These are phyloP conservation scores for Byssoonygena ceratinophila DNA, from an alignment of 2,329 filamentous ascomycete genomes.

Conservation along the genomic window DNA sequence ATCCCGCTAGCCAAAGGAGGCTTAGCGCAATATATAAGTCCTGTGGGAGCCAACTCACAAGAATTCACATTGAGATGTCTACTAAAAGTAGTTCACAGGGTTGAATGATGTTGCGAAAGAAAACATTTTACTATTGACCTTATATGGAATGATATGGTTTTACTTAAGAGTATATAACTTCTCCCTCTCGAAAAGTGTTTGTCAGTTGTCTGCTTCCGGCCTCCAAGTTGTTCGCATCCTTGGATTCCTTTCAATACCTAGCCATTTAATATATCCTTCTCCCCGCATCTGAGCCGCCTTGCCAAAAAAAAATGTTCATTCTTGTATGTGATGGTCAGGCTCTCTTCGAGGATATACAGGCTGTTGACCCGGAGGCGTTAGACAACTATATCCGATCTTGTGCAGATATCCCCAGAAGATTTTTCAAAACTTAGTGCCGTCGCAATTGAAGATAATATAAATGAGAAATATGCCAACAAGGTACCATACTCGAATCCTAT, in stretches of 20 bases:
- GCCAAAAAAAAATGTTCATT: conserved; percentile 36
- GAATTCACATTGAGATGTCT: no score
- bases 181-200: no score
- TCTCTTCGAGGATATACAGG: conserved; percentile 15
- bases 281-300: not conserved
- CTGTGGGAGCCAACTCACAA: no score
- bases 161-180: no score
- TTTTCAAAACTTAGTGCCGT: conserved; percentile 70
- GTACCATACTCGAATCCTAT: no score
- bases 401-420: conserved; percentile 81
- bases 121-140: no score
- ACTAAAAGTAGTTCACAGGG: no score
- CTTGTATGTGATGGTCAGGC: conserved; percentile 30
- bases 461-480: conserved; percentile 92
- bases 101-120: no score
- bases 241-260: no score
- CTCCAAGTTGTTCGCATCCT: no score
- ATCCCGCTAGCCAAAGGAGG: not conserved
- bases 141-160: no score
- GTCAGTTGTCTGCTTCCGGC: no score
- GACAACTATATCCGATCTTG: conserved; percentile 90
- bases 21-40: not conserved
- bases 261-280: not conserved
- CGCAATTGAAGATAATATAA: conserved; percentile 93
- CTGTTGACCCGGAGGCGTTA: conserved; percentile 29